phyloP scores from a whole-genome alignment of 179 eudicot genomes.

The Patellifolia procumbens region DNA sequence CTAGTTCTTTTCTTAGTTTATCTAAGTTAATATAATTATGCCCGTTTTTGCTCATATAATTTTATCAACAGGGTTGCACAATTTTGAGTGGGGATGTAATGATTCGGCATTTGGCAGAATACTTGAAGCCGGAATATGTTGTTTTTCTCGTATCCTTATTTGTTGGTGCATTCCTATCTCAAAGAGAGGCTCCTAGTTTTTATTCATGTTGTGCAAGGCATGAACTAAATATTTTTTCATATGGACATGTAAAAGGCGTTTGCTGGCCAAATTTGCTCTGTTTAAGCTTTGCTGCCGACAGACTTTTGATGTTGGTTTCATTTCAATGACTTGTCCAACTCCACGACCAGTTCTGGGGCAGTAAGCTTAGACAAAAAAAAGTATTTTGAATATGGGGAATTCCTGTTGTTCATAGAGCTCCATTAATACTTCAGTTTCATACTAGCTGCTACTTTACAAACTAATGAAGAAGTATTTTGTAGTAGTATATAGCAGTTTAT shows the following conservation, averaged over 20 bases:
- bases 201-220: background rate
- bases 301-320: background rate
- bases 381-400: too few species aligned
- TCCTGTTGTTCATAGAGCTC: background rate
- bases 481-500: background rate
- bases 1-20: background rate
- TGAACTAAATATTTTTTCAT: background rate
- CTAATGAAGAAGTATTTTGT: background rate
- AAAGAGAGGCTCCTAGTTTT: background rate
- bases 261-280: background rate
- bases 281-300: background rate
- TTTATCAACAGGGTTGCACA: slow-evolving; percentile 74
- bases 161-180: background rate
- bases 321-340: background rate
- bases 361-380: background rate
- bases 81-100: slow-evolving; percentile 97
- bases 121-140: slow-evolving; percentile 73
- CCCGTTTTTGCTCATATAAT: slow-evolving; percentile 11
- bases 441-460: background rate
- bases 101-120: slow-evolving; percentile 79
- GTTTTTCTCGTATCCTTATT: slow-evolving; percentile 90
- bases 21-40: slow-evolving; percentile 2
- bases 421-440: background rate
- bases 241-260: too few species aligned
- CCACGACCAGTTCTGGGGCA: background rate